phyloP scores from a whole-genome alignment of 306 rosid species.

The Clitoria ternatea region DNA sequence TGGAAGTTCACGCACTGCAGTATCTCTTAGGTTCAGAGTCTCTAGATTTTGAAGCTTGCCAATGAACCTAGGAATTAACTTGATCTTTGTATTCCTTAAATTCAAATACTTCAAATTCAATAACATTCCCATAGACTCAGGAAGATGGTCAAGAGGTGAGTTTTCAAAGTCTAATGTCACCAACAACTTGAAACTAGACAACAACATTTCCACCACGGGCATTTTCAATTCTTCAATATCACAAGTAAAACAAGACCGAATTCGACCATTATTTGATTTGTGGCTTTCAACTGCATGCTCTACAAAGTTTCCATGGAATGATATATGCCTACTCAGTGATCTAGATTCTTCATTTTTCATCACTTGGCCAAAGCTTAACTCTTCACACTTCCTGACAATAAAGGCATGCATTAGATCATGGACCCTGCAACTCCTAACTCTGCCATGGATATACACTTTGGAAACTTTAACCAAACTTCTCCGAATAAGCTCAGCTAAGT shows the following conservation, averaged over 20 bases:
- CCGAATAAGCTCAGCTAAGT: neutral
- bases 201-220: neutral
- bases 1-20: neutral
- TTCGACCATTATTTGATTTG: no score
- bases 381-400: neutral
- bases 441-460: neutral
- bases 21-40: neutral
- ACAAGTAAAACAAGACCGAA: no score
- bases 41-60: conserved; percentile 10
- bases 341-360: neutral
- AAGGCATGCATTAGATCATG: neutral
- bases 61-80: conserved; percentile 15
- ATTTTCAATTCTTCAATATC: no score
- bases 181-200: neutral
- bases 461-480: neutral
- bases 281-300: no score
- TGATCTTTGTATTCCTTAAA: neutral
- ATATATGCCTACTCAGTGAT: no score
- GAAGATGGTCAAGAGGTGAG: neutral
- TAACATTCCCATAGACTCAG: neutral
- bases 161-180: neutral
- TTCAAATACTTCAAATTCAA: conserved; percentile 27
- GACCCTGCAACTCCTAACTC: neutral
- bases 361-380: neutral
- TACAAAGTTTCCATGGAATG: no score